Evolutionary conservation across 805 yeast genomes (phyloP), one percentile per base, ranked within the genome.

Genomic region (Ogataea kodamae): DNA sequence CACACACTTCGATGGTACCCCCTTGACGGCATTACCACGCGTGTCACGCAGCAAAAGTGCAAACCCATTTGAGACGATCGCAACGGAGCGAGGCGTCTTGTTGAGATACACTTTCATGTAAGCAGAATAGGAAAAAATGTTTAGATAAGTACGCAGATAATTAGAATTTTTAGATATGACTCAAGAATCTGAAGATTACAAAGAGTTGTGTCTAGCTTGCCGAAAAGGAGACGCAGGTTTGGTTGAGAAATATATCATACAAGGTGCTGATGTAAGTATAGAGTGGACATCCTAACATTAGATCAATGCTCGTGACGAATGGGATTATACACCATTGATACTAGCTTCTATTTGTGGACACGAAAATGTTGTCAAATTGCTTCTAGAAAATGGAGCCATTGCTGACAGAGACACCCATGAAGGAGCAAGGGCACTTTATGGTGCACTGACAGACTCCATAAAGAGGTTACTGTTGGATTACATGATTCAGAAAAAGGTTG

Each of bases 371-470:
- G 92, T 84, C n/a, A 64, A 62, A 33, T 54, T 78, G 30, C 59
- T 84, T 14, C 61, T 84, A 7, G 67, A 72, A 27, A 59, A 76
- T 27, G 95, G 95, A 6, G 87, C 92, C 0, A 67, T 76, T 6
- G 82, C 90, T 54, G 89, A 81, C 54, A 67, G 86, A 49, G 90
- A 83, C 51, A 78, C 88, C n/a, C 77, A 77, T 49, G 84, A 82
- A 54, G 92, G 94, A 3, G 85, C 81, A 9, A 36, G 83, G 26
- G 82, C 90, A 45, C 67, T 83, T 2, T 82, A 84, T 49, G 92
- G 89, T 2, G 92, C 94, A 0, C 57, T 84, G 36, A 84, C 71
- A 11, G 87, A 81, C 50, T 54, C 63, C 4, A 84, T 84, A 17
- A 57, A 88, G 28, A 68, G 71, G 24, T 53, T 81, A 13, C 57